These are phyloP conservation scores for Metschnikowia borealis DNA, from an alignment of 805 yeast genomes.

Conservation along the genomic window DNA sequence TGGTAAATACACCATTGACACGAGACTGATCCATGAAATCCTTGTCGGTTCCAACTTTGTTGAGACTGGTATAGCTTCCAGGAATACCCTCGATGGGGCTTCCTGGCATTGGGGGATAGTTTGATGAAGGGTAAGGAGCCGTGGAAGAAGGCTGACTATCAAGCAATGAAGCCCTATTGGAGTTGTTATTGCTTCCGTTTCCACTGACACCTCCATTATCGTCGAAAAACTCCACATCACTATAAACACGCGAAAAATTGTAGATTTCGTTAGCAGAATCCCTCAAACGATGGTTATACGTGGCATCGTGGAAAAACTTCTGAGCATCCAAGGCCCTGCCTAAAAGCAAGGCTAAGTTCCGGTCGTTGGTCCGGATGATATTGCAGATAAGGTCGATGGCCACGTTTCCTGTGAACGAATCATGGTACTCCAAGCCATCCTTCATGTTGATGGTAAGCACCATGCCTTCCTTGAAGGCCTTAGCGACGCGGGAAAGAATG, in stretches of 20 bases:
- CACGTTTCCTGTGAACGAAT: conserved; percentile 88
- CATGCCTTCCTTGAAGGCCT: conserved; percentile 64
- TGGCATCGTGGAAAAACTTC: conserved; percentile 89
- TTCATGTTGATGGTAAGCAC: conserved; percentile 75
- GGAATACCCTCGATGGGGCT: conserved; percentile 15
- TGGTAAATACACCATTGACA: conserved; percentile 89
- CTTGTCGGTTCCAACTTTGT: conserved; percentile 13
- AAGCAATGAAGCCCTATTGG: conserved; percentile 31
- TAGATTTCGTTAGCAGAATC: conserved; percentile 87
- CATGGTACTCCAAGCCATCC: conserved; percentile 87
- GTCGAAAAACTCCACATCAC: conserved; percentile 42
- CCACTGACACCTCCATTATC: conserved; percentile 18
- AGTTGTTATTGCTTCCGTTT: conserved; percentile 18
- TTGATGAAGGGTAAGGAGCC: conserved; percentile 19
- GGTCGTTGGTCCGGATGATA: conserved; percentile 83
- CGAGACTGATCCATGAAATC: conserved; percentile 26
- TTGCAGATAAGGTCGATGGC: conserved; percentile 89
- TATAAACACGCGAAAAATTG: conserved; percentile 63
- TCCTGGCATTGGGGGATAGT: conserved; percentile 16
- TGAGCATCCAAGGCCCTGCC: conserved; percentile 95
- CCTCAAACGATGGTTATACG: conserved; percentile 87
- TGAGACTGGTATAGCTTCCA: conserved; percentile 16
- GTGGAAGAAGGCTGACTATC: conserved; percentile 16
- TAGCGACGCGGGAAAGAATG: conserved; percentile 77
- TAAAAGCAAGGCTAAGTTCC: conserved; percentile 80